Base-by-base conservation (phyloP, 148 eudicot genomes). In the Rhododendron mucronatum region DNA sequence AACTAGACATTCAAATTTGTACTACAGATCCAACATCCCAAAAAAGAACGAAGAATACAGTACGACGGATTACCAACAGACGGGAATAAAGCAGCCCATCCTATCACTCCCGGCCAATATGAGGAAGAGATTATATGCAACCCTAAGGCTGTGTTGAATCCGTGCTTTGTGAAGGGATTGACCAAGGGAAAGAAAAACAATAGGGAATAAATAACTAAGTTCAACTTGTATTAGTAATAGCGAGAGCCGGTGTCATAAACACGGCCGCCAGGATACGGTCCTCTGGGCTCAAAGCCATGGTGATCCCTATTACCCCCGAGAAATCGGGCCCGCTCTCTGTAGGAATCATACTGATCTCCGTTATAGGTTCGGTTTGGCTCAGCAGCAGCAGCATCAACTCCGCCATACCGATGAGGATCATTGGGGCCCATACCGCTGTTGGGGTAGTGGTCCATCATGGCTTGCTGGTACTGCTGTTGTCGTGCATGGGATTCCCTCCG, bases 401-500 rank as follows among this genome's bases (percentile, higher is more conserved):
- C 88, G 79, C 80, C 89, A 84, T 91, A 96, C 20, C 93, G 95
- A 45, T 81, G 95, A 82, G 89, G 91, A 48, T 91, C 93, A 78
- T 81, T 87, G 6, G 90, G 91, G 21, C 86, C 91, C 80, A 87
- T 83, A 77, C 83, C 83, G 63, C 90, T 91, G 82, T 81, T 87
- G n/a, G 89, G 91, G 73, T 89, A 86, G 69, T 87, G 83, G 73
- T 87, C 95, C 88, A 88, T 85, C 48, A 87, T 86, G 59, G 92
- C 91, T 83, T 91, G 93, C 82, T 95, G 96, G 90, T 94, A 94
- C 81, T 93, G 94, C 85, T 92, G 97, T 75, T 92, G 90, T 63
- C 98, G 91, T 57, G 92, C 93, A 75, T 92, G 95, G 76, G 98
- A 93, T 85, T 96, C 99, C 89, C 88, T 90, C 39, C 86, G 90